Conservation (phyloP, 768 basidiomycete species). For the Boletus rubropictus region DNA sequence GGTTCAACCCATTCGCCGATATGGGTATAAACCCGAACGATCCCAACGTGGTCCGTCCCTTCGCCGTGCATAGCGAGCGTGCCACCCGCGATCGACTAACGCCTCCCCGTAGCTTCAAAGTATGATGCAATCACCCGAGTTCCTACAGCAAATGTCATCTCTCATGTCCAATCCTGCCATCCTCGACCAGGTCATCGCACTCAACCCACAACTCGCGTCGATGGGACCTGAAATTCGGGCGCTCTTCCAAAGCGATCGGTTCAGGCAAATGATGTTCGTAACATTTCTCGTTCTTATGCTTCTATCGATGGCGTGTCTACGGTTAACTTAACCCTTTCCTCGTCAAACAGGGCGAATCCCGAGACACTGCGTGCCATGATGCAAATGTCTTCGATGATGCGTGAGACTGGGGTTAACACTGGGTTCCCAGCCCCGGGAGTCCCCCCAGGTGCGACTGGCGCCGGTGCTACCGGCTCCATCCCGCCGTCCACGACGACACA, state of each 20-base stretch:
- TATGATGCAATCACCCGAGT: conserved; percentile 82
- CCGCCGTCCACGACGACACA: conserved; percentile 17
- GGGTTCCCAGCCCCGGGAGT: conserved; percentile 61
- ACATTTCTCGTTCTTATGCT: background rate
- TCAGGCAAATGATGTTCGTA: conserved; percentile 68
- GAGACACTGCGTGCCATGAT: conserved; percentile 70
- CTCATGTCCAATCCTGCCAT: conserved; percentile 88
- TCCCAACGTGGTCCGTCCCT: conserved; percentile 77
- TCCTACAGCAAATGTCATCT: conserved; percentile 79
- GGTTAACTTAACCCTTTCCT: background rate
- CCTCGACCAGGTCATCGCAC: conserved; percentile 78
- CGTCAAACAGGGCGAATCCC: conserved; percentile 61
- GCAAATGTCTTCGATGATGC: conserved; percentile 51
- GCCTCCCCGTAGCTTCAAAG: conserved; percentile 53
- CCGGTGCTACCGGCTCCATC: conserved; percentile 23
- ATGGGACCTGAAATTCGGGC: conserved; percentile 80
- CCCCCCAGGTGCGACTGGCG: conserved; percentile 35
- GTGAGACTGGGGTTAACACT: conserved; percentile 32
- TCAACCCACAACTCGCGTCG: conserved; percentile 67
- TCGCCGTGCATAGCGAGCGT: background rate
- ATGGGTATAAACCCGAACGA: conserved; percentile 90
- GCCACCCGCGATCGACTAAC: background rate
- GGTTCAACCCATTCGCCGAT: conserved; percentile 87
- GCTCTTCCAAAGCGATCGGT: conserved; percentile 70
- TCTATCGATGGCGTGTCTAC: background rate